Evolutionary conservation across 2,329 filamentous ascomycete species (phyloP).

Genomic region (Celoporthe dispersa): DNA sequence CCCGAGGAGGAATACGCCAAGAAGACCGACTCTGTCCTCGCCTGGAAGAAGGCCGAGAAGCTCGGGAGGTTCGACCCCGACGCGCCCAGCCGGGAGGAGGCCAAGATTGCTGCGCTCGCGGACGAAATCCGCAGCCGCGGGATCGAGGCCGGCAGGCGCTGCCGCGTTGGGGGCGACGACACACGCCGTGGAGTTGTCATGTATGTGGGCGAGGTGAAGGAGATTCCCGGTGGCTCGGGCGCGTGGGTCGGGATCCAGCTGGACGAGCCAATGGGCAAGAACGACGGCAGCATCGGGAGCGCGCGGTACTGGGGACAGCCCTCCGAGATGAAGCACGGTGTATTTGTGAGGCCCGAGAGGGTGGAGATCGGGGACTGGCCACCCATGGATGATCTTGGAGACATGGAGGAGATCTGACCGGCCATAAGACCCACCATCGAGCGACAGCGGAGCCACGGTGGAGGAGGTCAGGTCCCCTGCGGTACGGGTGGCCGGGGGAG

Average conservation of each 20-base stretch:
- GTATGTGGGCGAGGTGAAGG: slow-evolving; percentile 75
- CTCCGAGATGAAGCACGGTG: slow-evolving; percentile 70
- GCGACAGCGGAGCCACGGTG: background rate
- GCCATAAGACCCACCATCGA: background rate
- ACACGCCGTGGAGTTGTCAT: slow-evolving; percentile 69
- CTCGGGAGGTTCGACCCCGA: slow-evolving; percentile 94
- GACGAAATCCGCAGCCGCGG: slow-evolving; percentile 73
- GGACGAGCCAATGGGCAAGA: slow-evolving; percentile 83
- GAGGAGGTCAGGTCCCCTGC: too few species aligned
- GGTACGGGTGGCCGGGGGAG: background rate
- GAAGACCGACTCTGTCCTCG: slow-evolving; percentile 84
- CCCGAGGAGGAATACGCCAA: slow-evolving; percentile 84
- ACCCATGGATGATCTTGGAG: slow-evolving; percentile 72
- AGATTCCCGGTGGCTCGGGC: slow-evolving; percentile 69
- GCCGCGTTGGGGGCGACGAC: slow-evolving; percentile 70
- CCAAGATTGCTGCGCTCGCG: slow-evolving; percentile 70
- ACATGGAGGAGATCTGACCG: slow-evolving; percentile 74
- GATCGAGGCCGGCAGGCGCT: slow-evolving; percentile 66
- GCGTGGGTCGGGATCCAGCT: slow-evolving; percentile 76
- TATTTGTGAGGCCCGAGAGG: slow-evolving; percentile 78
- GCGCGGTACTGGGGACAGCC: slow-evolving; percentile 72
- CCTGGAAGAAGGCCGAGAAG: slow-evolving; percentile 94
- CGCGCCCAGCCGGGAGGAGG: slow-evolving; percentile 73
- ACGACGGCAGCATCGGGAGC: slow-evolving; percentile 69
- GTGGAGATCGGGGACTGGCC: slow-evolving; percentile 78